Evolutionary conservation across 2,329 filamentous ascomycete genomes (phyloP).

Genomic region (Paraphoma sp.): DNA sequence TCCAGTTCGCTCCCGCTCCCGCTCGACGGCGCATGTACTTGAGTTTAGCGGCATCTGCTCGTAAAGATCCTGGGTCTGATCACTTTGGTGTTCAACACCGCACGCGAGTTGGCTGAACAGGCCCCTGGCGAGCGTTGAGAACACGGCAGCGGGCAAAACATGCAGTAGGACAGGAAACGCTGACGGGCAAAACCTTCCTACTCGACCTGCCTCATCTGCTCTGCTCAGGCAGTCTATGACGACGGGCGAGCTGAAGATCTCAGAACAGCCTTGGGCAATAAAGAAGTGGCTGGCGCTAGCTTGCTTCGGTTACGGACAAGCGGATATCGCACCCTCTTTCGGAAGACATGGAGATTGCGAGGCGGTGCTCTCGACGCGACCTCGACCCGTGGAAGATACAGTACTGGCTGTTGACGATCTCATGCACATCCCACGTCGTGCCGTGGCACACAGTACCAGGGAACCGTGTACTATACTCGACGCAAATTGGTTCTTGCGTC

Average conservation of each 20-base stretch:
- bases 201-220: neutral
- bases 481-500: neutral
- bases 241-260: slow-evolving; percentile 6
- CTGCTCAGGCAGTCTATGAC: slow-evolving; percentile 10
- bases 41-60: slow-evolving; percentile 31
- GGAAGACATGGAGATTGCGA: neutral
- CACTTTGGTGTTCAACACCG: slow-evolving; percentile 17
- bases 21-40: slow-evolving; percentile 34
- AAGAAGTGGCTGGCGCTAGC: slow-evolving; percentile 12
- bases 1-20: slow-evolving; percentile 39
- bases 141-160: too few species aligned
- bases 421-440: slow-evolving; percentile 3
- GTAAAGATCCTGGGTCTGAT: slow-evolving; percentile 39
- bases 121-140: too few species aligned
- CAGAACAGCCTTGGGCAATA: slow-evolving; percentile 3
- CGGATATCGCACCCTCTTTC: slow-evolving; percentile 7
- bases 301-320: slow-evolving; percentile 16
- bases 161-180: too few species aligned
- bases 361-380: slow-evolving; percentile 3
- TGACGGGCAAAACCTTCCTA: neutral
- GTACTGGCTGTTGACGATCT: slow-evolving; percentile 1
- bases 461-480: neutral
- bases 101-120: neutral
- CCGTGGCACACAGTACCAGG: slow-evolving; percentile 1
- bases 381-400: slow-evolving; percentile 1